Evolutionary conservation across 2,329 filamentous ascomycete species (phyloP).

Genomic region (Magnaporthiopsis rhizophila): DNA sequence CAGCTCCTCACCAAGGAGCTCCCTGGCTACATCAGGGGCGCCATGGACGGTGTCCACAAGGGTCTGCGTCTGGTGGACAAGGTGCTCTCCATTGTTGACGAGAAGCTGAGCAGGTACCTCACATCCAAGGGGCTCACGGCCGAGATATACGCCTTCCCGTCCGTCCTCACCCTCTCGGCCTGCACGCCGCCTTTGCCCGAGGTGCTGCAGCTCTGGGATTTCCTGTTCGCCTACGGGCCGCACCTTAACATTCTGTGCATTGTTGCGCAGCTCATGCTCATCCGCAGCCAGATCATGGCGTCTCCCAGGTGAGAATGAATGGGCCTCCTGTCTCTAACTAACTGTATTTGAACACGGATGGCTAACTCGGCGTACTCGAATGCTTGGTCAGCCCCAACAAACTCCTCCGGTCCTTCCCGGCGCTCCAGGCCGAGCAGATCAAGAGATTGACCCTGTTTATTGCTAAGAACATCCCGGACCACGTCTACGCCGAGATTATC

Average conservation of each 20-base stretch:
- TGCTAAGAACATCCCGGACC: slow-evolving; percentile 81
- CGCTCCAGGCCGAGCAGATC: slow-evolving; percentile 73
- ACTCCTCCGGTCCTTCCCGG: slow-evolving; percentile 78
- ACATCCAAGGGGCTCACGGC: slow-evolving; percentile 82
- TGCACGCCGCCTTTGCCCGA: slow-evolving; percentile 93
- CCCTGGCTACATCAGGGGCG: slow-evolving; percentile 87
- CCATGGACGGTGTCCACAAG: slow-evolving; percentile 95
- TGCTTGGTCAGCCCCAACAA: slow-evolving; percentile 67
- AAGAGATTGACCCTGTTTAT: slow-evolving; percentile 80
- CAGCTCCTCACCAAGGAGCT: slow-evolving; percentile 80
- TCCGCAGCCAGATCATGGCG: slow-evolving; percentile 74
- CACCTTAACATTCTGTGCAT: slow-evolving; percentile 96
- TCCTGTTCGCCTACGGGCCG: slow-evolving; percentile 89
- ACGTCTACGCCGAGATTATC: slow-evolving; percentile 85
- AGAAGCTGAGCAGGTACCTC: slow-evolving; percentile 76
- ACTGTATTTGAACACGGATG: no score
- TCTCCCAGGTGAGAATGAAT: slow-evolving; percentile 62
- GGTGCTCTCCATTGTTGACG: slow-evolving; percentile 83
- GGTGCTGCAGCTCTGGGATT: slow-evolving; percentile 91
- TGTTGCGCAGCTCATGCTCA: slow-evolving; percentile 85
- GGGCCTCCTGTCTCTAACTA: background rate
- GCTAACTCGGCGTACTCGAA: no score
- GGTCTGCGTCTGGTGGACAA: slow-evolving; percentile 87
- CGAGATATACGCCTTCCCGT: slow-evolving; percentile 93
- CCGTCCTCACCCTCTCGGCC: slow-evolving; percentile 86